Percentiles rank a stretch among this genome's conserved stretches.
These are phyloP conservation scores for Gossypium trilobum DNA, from an alignment of 441 rosid species.

Conservation along the genomic window DNA sequence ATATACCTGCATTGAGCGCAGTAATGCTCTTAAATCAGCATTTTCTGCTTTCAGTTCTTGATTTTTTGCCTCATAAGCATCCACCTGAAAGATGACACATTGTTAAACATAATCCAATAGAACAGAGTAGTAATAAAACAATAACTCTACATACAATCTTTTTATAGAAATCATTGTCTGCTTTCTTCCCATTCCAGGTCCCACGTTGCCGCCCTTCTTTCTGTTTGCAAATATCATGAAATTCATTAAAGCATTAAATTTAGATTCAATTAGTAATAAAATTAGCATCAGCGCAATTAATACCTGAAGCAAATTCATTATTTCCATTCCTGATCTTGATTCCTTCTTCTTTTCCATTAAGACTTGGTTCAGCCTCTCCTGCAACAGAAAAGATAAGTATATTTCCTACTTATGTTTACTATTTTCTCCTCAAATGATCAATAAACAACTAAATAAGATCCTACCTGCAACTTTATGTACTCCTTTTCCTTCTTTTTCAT, in stretches of 20 bases:
- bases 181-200: conserved; percentile 96
- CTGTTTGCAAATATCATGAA: conserved; percentile 29
- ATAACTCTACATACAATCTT: conserved; percentile 56
- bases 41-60: conserved; percentile 92
- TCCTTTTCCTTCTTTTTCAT: conserved; percentile 98
- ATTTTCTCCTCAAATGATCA: neutral
- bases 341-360: conserved; percentile 95
- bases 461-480: conserved; percentile 87
- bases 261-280: neutral
- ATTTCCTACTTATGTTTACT: neutral
- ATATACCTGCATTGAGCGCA: conserved; percentile 88
- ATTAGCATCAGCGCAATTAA: neutral
- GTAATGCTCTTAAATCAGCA: conserved; percentile 71
- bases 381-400: conserved; percentile 13
- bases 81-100: conserved; percentile 50
- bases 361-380: conserved; percentile 94
- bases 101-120: conserved; percentile 12
- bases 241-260: conserved; percentile 9
- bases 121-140: conserved; percentile 4
- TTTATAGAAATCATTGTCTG: conserved; percentile 89
- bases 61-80: conserved; percentile 89
- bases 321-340: conserved; percentile 95
- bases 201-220: conserved; percentile 99
- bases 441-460: neutral
- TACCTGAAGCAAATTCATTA: conserved; percentile 94